These are phyloP conservation scores for Lachnellula cervina DNA, from an alignment of 2,329 filamentous ascomycete species.

Conservation along the genomic window DNA sequence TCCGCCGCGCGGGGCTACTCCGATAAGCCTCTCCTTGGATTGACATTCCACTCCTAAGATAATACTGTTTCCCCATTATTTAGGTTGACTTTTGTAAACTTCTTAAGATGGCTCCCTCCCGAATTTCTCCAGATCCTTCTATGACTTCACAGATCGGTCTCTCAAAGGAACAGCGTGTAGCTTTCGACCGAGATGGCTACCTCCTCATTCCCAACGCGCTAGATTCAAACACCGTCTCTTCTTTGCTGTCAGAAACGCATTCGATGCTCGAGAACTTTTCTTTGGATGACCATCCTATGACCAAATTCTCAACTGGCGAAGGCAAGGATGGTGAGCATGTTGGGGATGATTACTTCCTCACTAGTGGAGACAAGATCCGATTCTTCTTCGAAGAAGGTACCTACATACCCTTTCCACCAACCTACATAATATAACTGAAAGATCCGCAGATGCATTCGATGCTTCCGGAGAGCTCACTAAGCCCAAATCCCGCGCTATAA, in stretches of 20 bases:
- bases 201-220: slow-evolving; percentile 80
- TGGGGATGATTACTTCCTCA: slow-evolving; percentile 87
- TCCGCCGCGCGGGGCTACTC: background rate
- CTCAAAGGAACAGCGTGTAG: slow-evolving; percentile 62
- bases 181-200: slow-evolving; percentile 81
- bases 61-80: no score
- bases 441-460: slow-evolving; percentile 66
- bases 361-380: slow-evolving; percentile 82
- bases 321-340: slow-evolving; percentile 32
- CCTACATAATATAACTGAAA: background rate
- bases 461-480: slow-evolving; percentile 59
- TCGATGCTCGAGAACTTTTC: slow-evolving; percentile 69
- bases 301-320: slow-evolving; percentile 84
- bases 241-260: slow-evolving; percentile 70
- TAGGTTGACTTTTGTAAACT: background rate
- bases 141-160: slow-evolving; percentile 46
- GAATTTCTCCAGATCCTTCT: slow-evolving; percentile 15
- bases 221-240: slow-evolving; percentile 55
- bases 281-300: slow-evolving; percentile 83
- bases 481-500: slow-evolving; percentile 80
- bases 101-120: slow-evolving; percentile 21
- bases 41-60: no score
- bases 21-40: background rate
- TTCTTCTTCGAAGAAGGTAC: slow-evolving; percentile 90
- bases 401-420: background rate